Percentiles rank a stretch among this genome's conserved stretches.
These are phyloP conservation scores for Angomonas ambiguus DNA, from an alignment of 208 protist genomes.

Conservation along the genomic window DNA sequence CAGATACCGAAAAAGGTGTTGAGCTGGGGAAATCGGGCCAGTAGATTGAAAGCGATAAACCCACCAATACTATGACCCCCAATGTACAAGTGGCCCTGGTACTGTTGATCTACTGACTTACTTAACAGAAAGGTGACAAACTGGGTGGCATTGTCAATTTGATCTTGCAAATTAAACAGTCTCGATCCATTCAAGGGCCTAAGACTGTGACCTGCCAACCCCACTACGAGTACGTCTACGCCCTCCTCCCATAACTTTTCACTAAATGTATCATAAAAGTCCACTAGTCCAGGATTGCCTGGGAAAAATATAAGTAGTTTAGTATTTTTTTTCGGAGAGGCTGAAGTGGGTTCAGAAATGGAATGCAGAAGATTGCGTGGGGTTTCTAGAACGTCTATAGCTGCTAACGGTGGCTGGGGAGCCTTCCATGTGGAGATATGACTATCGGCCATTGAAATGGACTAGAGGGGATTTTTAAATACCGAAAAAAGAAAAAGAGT, in stretches of 20 bases:
- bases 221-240: conserved; percentile 74
- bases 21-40: conserved; percentile 34
- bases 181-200: conserved; percentile 47
- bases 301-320: conserved; percentile 60
- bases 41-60: conserved; percentile 60
- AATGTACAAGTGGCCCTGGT: conserved; percentile 46
- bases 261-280: conserved; percentile 63
- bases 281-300: conserved; percentile 66
- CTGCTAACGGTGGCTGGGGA: conserved; percentile 16
- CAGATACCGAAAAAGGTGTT: conserved; percentile 64
- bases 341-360: conserved; percentile 16
- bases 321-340: neutral
- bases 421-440: conserved; percentile 34
- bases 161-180: conserved; percentile 64
- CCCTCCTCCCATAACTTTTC: conserved; percentile 14
- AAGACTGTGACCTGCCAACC: conserved; percentile 64
- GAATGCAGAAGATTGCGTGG: conserved; percentile 38
- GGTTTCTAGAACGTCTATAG: conserved; percentile 66
- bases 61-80: conserved; percentile 82
- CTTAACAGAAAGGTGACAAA: conserved; percentile 32
- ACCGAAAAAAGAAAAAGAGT: conserved; percentile 13
- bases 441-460: conserved; percentile 11
- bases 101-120: conserved; percentile 18
- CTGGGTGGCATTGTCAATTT: conserved; percentile 54
- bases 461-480: conserved; percentile 8